Evolutionary conservation across 2,329 filamentous ascomycete species (phyloP).

Genomic region (Xylariales sp.): DNA sequence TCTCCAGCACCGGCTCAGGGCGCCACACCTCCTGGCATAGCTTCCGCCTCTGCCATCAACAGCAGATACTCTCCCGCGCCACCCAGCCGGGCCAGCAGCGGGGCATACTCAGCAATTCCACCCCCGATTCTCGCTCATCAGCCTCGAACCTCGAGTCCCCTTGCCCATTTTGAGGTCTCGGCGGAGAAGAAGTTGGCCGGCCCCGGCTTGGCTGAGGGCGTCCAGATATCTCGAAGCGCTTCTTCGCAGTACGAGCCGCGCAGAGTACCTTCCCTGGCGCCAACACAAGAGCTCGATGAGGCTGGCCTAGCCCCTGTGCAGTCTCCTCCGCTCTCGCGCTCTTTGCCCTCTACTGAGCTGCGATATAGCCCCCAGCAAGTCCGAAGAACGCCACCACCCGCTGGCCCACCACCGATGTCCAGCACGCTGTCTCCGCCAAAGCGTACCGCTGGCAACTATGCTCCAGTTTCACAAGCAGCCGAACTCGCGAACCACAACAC

Average conservation of each 20-base stretch:
- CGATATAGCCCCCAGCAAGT: constrained; percentile 33
- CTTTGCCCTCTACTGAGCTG: constrained; percentile 22
- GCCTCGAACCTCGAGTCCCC: constrained; percentile 61
- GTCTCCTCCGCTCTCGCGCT: constrained; percentile 17
- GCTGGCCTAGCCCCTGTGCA: constrained; percentile 33
- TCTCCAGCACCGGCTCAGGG: constrained; percentile 52
- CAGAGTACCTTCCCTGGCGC: constrained; percentile 53
- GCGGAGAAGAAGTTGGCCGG: constrained; percentile 24
- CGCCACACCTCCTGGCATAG: constrained; percentile 33
- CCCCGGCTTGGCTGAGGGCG: constrained; percentile 31
- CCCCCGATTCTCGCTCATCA: constrained; percentile 51
- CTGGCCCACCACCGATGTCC: constrained; percentile 33
- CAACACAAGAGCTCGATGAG: constrained; percentile 60
- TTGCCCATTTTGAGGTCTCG: constrained; percentile 59
- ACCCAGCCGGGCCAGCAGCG: constrained; percentile 32
- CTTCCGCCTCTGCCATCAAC: constrained; percentile 29
- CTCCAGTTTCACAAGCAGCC: constrained; percentile 32
- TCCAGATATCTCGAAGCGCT: constrained; percentile 43
- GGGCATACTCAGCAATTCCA: constrained; percentile 36
- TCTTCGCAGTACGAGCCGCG: constrained; percentile 51
- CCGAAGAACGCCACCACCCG: constrained; percentile 47
- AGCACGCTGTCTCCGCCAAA: constrained; percentile 52
- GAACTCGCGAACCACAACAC: constrained; percentile 26
- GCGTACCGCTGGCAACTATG: constrained; percentile 45
- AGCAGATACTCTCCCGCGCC: constrained; percentile 53